Evolutionary conservation across 164 flowering plant species (phyloP).

Genomic region (Saururus chinensis): DNA sequence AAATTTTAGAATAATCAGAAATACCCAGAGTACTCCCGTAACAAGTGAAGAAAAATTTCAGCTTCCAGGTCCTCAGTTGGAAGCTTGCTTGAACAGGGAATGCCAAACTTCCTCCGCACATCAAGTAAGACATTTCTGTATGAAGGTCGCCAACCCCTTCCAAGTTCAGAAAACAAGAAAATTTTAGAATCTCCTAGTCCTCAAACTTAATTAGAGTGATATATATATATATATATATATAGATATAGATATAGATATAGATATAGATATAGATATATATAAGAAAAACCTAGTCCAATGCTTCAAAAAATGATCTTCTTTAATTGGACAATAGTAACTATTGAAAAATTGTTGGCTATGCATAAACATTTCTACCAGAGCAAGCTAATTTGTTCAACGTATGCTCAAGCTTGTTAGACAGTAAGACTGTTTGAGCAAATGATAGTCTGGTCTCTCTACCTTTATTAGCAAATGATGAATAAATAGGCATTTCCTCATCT

Average conservation of each 20-base stretch:
- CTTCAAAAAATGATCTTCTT: too few relatives aligned
- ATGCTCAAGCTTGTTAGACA: too few relatives aligned
- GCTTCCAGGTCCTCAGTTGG: slow-evolving; percentile 74
- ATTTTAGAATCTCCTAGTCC: background rate
- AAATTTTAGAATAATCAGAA: background rate
- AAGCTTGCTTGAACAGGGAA: slow-evolving; percentile 76
- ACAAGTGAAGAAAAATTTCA: slow-evolving; percentile 83
- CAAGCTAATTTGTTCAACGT: too few relatives aligned
- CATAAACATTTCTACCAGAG: background rate
- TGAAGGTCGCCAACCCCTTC: slow-evolving; percentile 65
- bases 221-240: too few relatives aligned
- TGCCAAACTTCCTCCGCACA: slow-evolving; percentile 51
- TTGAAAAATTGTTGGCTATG: background rate
- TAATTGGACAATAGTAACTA: too few relatives aligned
- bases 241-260: too few relatives aligned
- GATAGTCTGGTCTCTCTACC: too few relatives aligned
- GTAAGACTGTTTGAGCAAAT: too few relatives aligned
- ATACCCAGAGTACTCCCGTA: slow-evolving; percentile 56
- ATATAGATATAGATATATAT: too few relatives aligned
- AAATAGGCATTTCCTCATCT: too few relatives aligned
- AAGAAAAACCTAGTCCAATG: background rate
- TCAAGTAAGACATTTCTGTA: slow-evolving; percentile 48
- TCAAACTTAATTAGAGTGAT: background rate
- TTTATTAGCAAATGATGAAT: too few relatives aligned
- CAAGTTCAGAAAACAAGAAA: background rate